These are phyloP conservation scores for Yarrowia galli DNA, from an alignment of 1,139 yeast genomes.

Conservation along the genomic window DNA sequence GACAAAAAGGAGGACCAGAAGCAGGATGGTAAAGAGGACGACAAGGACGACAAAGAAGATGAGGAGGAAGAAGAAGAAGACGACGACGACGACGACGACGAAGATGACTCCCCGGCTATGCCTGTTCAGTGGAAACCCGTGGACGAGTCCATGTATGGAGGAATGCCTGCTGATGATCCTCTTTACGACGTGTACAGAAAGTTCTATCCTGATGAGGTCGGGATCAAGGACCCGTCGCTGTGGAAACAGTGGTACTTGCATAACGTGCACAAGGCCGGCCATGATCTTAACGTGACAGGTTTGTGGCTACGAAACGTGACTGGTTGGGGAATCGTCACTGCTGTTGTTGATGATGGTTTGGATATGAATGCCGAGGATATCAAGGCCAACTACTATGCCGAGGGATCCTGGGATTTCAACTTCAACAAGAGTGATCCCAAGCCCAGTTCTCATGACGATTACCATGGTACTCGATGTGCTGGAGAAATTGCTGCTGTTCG, in stretches of 20 bases:
- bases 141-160: constrained; percentile 17
- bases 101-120: neutral
- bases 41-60: neutral
- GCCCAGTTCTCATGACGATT: constrained; percentile 83
- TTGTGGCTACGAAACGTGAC: constrained; percentile 85
- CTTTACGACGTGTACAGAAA: constrained; percentile 13
- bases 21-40: neutral
- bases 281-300: constrained; percentile 86
- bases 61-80: neutral
- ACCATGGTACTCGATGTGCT: constrained; percentile 98
- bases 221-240: constrained; percentile 82
- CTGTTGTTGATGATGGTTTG: constrained; percentile 93
- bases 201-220: constrained; percentile 54
- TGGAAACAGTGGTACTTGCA: constrained; percentile 88
- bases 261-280: constrained; percentile 73
- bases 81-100: constrained; percentile 18
- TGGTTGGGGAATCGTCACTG: constrained; percentile 79
- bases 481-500: constrained; percentile 91
- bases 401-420: constrained; percentile 93
- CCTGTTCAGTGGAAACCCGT: constrained; percentile 33
- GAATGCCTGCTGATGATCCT: constrained; percentile 6
- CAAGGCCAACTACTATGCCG: constrained; percentile 67
- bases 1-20: neutral
- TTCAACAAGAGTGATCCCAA: constrained; percentile 75
- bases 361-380: constrained; percentile 82